Evolutionary conservation across 305 asterid species (phyloP).

Genomic region (Fraxinus paxiana): DNA sequence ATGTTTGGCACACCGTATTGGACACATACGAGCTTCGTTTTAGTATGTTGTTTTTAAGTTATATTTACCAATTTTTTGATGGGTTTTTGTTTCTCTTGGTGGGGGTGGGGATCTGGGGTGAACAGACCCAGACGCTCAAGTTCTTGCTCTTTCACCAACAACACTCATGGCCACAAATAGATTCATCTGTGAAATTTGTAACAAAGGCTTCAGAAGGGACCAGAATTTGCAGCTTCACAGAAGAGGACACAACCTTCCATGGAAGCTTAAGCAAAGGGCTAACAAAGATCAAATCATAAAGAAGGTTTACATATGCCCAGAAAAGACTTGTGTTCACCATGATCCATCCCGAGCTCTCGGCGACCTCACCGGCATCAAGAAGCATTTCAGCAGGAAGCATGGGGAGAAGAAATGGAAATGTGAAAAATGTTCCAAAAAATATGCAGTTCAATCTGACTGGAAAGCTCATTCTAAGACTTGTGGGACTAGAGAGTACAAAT

Average conservation of each 20-base stretch:
- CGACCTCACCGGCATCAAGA: conserved; percentile 80
- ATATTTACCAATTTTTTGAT: neutral
- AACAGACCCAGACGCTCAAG: conserved; percentile 89
- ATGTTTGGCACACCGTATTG: neutral
- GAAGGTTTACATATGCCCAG: conserved; percentile 83
- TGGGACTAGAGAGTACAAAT: conserved; percentile 83
- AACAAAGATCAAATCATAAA: conserved; percentile 52
- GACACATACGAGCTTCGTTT: neutral
- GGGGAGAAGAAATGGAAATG: conserved; percentile 96
- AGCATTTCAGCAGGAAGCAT: conserved; percentile 82
- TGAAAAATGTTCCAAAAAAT: conserved; percentile 72
- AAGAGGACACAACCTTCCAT: conserved; percentile 84
- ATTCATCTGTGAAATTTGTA: conserved; percentile 82
- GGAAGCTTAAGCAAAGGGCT: conserved; percentile 79
- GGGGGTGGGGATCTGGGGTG: neutral
- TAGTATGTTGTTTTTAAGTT: neutral
- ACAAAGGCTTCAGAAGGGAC: conserved; percentile 80
- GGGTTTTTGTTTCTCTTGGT: neutral
- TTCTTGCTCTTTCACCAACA: conserved; percentile 73
- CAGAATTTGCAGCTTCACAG: conserved; percentile 89
- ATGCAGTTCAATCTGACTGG: conserved; percentile 89
- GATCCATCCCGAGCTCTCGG: conserved; percentile 80
- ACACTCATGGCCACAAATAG: conserved; percentile 80
- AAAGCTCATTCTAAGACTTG: conserved; percentile 86
- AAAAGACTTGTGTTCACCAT: conserved; percentile 77